Evolutionary conservation across 345 rosid genomes (phyloP).

Genomic region (Camelina neglecta): DNA sequence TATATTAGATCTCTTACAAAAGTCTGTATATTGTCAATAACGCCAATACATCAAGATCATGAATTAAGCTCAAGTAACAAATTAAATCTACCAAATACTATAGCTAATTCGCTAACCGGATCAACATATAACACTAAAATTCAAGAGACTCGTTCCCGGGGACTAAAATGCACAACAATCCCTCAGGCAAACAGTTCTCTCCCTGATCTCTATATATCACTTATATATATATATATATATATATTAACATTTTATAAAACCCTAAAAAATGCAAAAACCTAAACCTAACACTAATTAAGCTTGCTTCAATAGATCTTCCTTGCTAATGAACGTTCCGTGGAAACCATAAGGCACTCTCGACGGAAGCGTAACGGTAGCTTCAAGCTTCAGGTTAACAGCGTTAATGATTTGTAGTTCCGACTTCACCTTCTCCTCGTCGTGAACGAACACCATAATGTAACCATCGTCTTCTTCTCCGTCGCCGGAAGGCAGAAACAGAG

Average conservation of each 20-base stretch:
- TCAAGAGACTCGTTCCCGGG: conserved; percentile 52
- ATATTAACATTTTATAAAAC: not conserved
- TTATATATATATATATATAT: too few relatives aligned
- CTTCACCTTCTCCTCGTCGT: conserved; percentile 69
- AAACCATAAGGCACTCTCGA: conserved; percentile 90
- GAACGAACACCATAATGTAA: conserved; percentile 64
- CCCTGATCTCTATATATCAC: not conserved
- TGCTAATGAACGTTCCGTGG: conserved; percentile 71
- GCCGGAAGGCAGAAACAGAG: conserved; percentile 59
- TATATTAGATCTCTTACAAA: not conserved
- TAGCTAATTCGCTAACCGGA: not conserved
- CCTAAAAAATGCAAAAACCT: not conserved
- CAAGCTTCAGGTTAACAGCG: conserved; percentile 57
- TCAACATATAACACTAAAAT: not conserved
- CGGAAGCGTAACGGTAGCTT: conserved; percentile 68
- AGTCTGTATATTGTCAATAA: not conserved
- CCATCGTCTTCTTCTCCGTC: conserved; percentile 60
- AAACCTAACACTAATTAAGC: conserved; percentile 35
- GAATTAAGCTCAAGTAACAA: not conserved
- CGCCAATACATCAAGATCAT: not conserved
- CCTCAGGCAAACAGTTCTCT: conserved; percentile 31
- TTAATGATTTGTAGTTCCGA: conserved; percentile 72
- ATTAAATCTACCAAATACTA: not conserved
- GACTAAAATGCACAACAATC: conserved; percentile 46
- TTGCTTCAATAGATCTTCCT: conserved; percentile 58